phyloP scores from a whole-genome alignment of 306 rosid genomes.

The Carpinus viminea region DNA sequence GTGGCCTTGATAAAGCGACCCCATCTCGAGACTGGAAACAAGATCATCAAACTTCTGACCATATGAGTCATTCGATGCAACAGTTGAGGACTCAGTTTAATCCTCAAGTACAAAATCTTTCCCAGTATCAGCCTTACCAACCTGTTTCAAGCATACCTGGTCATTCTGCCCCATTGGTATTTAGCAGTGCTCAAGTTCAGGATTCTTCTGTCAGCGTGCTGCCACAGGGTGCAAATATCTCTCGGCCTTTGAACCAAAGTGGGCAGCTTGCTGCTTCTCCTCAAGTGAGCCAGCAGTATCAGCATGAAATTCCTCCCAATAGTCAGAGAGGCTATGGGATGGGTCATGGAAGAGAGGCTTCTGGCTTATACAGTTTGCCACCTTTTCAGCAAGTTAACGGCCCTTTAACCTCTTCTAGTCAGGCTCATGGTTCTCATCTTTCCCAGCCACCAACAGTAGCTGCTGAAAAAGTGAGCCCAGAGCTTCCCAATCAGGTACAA shows the following conservation, averaged over 20 bases:
- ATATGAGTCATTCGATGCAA: slow-evolving; percentile 56
- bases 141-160: slow-evolving; percentile 49
- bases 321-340: slow-evolving; percentile 55
- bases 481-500: slow-evolving; percentile 64
- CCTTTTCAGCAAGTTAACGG: slow-evolving; percentile 55
- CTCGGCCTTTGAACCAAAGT: slow-evolving; percentile 64
- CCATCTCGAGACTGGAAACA: slow-evolving; percentile 79
- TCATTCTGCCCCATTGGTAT: slow-evolving; percentile 50
- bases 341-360: slow-evolving; percentile 59
- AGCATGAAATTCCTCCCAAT: slow-evolving; percentile 47
- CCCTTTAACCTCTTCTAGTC: slow-evolving; percentile 50
- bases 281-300: slow-evolving; percentile 58
- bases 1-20: slow-evolving; percentile 45
- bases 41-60: slow-evolving; percentile 68
- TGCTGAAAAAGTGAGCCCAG: slow-evolving; percentile 56
- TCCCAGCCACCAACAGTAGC: slow-evolving; percentile 54
- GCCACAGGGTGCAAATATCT: slow-evolving; percentile 52
- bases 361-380: slow-evolving; percentile 60
- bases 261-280: slow-evolving; percentile 55
- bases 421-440: slow-evolving; percentile 53
- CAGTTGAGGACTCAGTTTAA: slow-evolving; percentile 62
- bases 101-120: slow-evolving; percentile 39
- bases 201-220: slow-evolving; percentile 52
- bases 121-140: slow-evolving; percentile 77
- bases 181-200: slow-evolving; percentile 59